phyloP scores from a whole-genome alignment of 192 early-diverging fungal genomes.

The Backusella westeae region DNA sequence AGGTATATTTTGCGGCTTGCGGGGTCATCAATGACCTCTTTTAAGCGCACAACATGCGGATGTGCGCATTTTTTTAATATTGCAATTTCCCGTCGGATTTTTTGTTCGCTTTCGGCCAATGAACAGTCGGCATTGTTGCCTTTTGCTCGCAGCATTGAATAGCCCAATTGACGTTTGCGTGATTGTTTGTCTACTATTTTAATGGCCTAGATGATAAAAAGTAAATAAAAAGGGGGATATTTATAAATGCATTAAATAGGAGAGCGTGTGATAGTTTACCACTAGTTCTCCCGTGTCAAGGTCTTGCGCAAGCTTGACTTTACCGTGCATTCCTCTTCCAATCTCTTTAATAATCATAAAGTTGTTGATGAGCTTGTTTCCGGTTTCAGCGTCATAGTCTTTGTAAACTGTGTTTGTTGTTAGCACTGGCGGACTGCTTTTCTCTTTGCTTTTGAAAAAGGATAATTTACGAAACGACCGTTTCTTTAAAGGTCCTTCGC shows the following conservation, averaged over 20 bases:
- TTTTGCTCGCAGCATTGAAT: constrained; percentile 18
- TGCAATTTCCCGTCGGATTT: constrained; percentile 93
- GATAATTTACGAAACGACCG: background rate
- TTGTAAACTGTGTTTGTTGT: constrained; percentile 85
- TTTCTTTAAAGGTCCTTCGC: background rate
- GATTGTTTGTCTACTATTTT: constrained; percentile 69
- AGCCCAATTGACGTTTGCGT: constrained; percentile 40
- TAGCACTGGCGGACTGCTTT: constrained; percentile 50
- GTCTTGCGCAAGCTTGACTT: constrained; percentile 90
- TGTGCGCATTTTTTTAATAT: constrained; percentile 95
- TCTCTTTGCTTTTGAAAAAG: background rate
- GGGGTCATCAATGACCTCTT: constrained; percentile 96
- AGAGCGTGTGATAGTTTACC: constrained; percentile 44
- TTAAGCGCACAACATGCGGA: constrained; percentile 85
- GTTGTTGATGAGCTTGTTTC: constrained; percentile 95
- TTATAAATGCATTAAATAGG: background rate
- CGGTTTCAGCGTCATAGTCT: constrained; percentile 79
- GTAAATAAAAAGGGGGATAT: background rate
- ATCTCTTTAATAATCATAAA: constrained; percentile 90
- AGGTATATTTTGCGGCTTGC: constrained; percentile 89
- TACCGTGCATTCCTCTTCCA: constrained; percentile 93
- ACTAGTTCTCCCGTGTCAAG: constrained; percentile 74
- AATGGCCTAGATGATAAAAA: constrained; percentile 49
- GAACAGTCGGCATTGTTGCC: background rate
- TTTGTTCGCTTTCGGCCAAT: constrained; percentile 52